These are phyloP conservation scores for Halophytophthora polymorphica DNA, from an alignment of 352 stramenopile species.

Conservation along the genomic window DNA sequence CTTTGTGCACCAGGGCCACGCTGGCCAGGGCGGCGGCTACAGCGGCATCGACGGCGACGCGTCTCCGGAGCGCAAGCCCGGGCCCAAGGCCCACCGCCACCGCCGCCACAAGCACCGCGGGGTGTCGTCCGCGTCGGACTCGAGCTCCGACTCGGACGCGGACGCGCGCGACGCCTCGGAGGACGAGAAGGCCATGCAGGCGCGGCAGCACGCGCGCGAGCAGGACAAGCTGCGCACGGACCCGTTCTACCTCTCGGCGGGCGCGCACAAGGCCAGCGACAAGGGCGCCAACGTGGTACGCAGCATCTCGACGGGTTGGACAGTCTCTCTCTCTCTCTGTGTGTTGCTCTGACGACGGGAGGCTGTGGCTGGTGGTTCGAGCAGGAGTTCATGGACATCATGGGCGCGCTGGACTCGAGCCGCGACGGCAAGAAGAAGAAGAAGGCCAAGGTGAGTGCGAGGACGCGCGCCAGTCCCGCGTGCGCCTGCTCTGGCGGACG, in stretches of 20 bases:
- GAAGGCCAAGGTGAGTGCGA: constrained; percentile 50
- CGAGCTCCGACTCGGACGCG: constrained; percentile 22
- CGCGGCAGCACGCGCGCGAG: constrained; percentile 44
- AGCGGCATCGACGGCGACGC: constrained; percentile 32
- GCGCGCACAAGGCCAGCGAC: constrained; percentile 23
- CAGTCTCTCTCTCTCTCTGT: too few relatives aligned
- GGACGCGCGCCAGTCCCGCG: too few relatives aligned
- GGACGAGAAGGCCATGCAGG: constrained; percentile 38
- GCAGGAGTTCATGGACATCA: constrained; percentile 75
- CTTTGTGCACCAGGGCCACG: constrained; percentile 56
- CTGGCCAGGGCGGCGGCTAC: constrained; percentile 29
- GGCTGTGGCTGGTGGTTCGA: constrained; percentile 1
- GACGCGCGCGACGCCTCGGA: constrained; percentile 29
- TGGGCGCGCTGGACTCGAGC: constrained; percentile 63
- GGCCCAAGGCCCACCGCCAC: constrained; percentile 30
- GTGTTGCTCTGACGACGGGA: too few relatives aligned
- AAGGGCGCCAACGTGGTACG: constrained; percentile 32
- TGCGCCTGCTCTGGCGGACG: too few relatives aligned
- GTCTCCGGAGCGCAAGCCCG: constrained; percentile 48
- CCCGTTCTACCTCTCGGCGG: constrained; percentile 73
- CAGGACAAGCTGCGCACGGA: constrained; percentile 73
- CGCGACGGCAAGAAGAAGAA: constrained; percentile 74
- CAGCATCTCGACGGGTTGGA: too few relatives aligned
- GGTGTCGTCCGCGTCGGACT: constrained; percentile 32
- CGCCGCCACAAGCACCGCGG: constrained; percentile 9